phyloP scores from a whole-genome alignment of 139 green algal species.

The Chlamydomonas sp. region DNA sequence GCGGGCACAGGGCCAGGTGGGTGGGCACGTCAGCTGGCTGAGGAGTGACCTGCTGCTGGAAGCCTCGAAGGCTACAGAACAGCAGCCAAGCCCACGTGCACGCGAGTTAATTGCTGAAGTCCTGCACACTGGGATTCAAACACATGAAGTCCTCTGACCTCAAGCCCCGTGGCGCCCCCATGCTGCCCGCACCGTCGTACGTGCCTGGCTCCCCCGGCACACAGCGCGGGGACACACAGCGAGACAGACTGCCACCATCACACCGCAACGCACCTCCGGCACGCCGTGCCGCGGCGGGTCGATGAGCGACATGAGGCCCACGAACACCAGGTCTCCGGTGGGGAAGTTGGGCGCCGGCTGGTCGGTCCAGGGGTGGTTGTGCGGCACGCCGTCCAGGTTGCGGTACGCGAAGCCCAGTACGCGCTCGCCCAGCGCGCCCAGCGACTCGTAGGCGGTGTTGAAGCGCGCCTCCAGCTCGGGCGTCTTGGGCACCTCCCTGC shows the following conservation, averaged over 20 bases:
- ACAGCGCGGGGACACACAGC: too few relatives aligned
- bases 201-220: neutral
- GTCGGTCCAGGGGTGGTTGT: constrained; percentile 65
- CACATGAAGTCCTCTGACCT: too few relatives aligned
- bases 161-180: too few relatives aligned
- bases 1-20: neutral
- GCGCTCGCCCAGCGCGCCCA: constrained; percentile 77
- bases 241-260: neutral
- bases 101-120: too few relatives aligned
- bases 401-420: constrained; percentile 82
- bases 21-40: too few relatives aligned
- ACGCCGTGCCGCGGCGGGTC: constrained; percentile 84
- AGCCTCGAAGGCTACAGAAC: too few relatives aligned
- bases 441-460: constrained; percentile 66
- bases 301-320: constrained; percentile 82
- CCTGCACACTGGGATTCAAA: too few relatives aligned
- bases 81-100: too few relatives aligned
- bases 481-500: constrained; percentile 60
- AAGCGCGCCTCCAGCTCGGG: constrained; percentile 60
- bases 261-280: constrained; percentile 53
- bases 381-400: constrained; percentile 44
- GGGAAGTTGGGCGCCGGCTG: constrained; percentile 80
- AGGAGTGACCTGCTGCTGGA: too few relatives aligned
- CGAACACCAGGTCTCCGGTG: constrained; percentile 70
- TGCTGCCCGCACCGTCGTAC: too few relatives aligned